Conservation (phyloP, 2,329 filamentous ascomycete genomes). For the Alternaria rosae region DNA sequence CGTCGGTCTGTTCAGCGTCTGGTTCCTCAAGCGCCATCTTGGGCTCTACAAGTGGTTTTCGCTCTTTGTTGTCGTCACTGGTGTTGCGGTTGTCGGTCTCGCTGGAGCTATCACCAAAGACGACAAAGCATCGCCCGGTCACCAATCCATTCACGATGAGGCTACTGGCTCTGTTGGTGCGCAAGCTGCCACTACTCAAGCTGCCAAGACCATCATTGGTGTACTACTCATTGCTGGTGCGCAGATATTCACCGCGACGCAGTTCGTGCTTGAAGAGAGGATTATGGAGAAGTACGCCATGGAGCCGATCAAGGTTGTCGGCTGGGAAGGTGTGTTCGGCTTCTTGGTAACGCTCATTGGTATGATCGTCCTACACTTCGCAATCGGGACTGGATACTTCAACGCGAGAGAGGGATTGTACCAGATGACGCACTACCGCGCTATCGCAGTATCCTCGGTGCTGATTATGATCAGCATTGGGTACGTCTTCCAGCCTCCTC, state of each 20-base stretch:
- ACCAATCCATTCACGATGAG: constrained; percentile 31
- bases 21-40: constrained; percentile 83
- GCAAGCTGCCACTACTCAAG: constrained; percentile 58
- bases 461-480: constrained; percentile 98
- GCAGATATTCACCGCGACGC: constrained; percentile 94
- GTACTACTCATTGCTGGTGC: constrained; percentile 90
- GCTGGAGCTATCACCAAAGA: constrained; percentile 83
- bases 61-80: constrained; percentile 83
- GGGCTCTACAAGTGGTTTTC: constrained; percentile 92
- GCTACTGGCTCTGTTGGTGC: constrained; percentile 37
- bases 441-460: constrained; percentile 78
- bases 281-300: constrained; percentile 81
- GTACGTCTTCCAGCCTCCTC: constrained; percentile 59
- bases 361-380: constrained; percentile 81
- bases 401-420: constrained; percentile 86
- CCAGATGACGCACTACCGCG: constrained; percentile 75
- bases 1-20: constrained; percentile 91
- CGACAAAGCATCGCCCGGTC: constrained; percentile 58
- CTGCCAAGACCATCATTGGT: constrained; percentile 77
- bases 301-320: constrained; percentile 89
- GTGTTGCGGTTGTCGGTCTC: constrained; percentile 88
- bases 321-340: constrained; percentile 95
- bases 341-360: constrained; percentile 78
- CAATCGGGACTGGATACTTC: constrained; percentile 85
- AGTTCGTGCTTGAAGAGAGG: constrained; percentile 96